Conservation (phyloP, 2,329 filamentous ascomycete genomes). For the Aspergillus ruber region DNA sequence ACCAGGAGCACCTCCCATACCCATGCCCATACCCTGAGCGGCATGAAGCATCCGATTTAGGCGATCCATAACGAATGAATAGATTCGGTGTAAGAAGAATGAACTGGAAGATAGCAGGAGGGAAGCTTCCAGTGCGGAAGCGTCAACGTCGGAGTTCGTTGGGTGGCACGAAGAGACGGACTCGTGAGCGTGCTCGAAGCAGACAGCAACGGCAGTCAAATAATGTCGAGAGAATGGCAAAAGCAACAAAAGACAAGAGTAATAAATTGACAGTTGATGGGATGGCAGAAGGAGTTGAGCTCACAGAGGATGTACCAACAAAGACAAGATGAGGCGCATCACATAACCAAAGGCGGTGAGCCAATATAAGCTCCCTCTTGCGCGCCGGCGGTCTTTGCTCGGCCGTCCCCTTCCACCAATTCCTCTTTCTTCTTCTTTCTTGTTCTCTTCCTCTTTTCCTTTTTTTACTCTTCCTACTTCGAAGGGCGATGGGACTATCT, state of each 20-base stretch:
- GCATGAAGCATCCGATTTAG: constrained; percentile 80
- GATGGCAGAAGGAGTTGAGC: constrained; percentile 8
- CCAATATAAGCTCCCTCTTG: constrained; percentile 5
- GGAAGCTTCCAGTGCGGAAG: constrained; percentile 27
- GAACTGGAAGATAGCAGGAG: constrained; percentile 10
- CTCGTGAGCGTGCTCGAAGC: not conserved
- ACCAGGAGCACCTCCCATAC: constrained; percentile 26
- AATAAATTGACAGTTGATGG: constrained; percentile 5
- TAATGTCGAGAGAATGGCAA: constrained; percentile 1
- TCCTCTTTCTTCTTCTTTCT: constrained; percentile 8
- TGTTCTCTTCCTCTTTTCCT: not conserved
- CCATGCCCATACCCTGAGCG: constrained; percentile 56
- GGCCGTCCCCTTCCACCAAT: constrained; percentile 13
- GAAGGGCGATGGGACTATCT: not conserved
- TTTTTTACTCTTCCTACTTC: not conserved
- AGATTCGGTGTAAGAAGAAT: constrained; percentile 12
- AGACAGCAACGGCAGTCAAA: not conserved
- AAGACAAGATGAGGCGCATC: not conserved
- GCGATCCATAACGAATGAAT: constrained; percentile 65
- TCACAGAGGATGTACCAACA: not conserved
- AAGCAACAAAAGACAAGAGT: constrained; percentile 3
- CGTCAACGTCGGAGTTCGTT: constrained; percentile 2
- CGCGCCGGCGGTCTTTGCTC: constrained; percentile 19
- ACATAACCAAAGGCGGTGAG: constrained; percentile 24
- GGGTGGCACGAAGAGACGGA: not conserved